These are phyloP conservation scores for Firmiana major DNA, from an alignment of 345 rosid genomes.

Conservation along the genomic window DNA sequence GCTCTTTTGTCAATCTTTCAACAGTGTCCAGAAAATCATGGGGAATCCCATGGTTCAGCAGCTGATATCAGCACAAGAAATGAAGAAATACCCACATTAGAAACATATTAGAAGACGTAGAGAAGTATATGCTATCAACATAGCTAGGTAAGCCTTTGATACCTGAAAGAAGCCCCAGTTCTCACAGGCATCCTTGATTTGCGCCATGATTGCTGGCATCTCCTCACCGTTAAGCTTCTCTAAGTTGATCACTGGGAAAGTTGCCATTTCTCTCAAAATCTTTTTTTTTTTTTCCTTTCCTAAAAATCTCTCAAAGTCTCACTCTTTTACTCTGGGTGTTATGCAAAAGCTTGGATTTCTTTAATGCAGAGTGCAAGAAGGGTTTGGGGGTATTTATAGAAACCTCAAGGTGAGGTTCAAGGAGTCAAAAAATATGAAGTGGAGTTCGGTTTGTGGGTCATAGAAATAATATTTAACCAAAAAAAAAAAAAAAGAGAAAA, in stretches of 20 bases:
- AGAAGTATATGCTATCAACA: not conserved
- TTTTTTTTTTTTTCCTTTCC: not conserved
- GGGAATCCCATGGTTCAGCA: slow-evolving; percentile 77
- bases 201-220: slow-evolving; percentile 53
- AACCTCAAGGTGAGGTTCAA: not conserved
- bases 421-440: not conserved
- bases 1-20: slow-evolving; percentile 70
- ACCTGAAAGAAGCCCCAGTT: slow-evolving; percentile 99
- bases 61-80: slow-evolving; percentile 25
- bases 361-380: not conserved
- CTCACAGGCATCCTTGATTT: slow-evolving; percentile 91
- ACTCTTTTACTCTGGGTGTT: not conserved
- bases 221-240: slow-evolving; percentile 64
- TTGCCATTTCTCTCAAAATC: slow-evolving; percentile 43
- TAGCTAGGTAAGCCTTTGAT: not conserved
- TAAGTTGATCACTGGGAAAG: slow-evolving; percentile 64
- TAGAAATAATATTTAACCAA: not conserved
- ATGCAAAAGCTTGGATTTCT: not conserved
- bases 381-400: slow-evolving; percentile 30
- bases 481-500: too few species aligned
- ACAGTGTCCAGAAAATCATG: slow-evolving; percentile 65
- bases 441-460: not conserved
- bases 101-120: not conserved
- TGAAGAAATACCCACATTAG: not conserved
- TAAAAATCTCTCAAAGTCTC: not conserved